These are phyloP conservation scores for Cryptococcus sp. DNA, from an alignment of 1,284 basidiomycete genomes.

Conservation along the genomic window DNA sequence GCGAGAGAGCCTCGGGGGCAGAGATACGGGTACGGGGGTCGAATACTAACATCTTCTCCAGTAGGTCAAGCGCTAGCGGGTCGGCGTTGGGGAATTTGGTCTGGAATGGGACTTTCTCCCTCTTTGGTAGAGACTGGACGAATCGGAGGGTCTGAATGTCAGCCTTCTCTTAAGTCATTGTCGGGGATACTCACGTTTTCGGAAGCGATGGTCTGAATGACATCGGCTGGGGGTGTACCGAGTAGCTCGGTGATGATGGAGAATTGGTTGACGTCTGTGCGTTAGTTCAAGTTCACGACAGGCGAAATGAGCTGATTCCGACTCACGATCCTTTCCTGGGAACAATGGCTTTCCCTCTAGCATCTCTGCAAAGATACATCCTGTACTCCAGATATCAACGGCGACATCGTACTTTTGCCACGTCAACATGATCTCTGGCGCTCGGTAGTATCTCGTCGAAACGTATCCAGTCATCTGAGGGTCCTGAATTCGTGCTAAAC, in stretches of 20 bases:
- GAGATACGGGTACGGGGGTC: constrained; percentile 96
- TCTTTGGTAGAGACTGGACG: constrained; percentile 94
- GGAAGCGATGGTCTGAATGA: constrained; percentile 96
- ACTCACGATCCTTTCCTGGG: constrained; percentile 87
- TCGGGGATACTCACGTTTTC: constrained; percentile 70
- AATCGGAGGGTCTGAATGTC: constrained; percentile 87
- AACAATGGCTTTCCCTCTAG: constrained; percentile 97
- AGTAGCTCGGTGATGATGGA: constrained; percentile 98
- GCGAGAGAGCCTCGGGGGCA: constrained; percentile 82
- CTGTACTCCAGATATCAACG: constrained; percentile 98
- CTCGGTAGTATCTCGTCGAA: constrained; percentile 97
- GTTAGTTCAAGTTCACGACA: not conserved
- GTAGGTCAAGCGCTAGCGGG: constrained; percentile 84
- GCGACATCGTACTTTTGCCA: constrained; percentile 99
- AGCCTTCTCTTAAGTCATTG: not conserved
- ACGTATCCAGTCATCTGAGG: constrained; percentile 99
- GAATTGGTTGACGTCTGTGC: constrained; percentile 94
- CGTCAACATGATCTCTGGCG: constrained; percentile 99
- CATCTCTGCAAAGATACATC: constrained; percentile 99
- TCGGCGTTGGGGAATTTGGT: constrained; percentile 90
- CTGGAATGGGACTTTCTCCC: constrained; percentile 89
- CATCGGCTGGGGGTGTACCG: constrained; percentile 97
- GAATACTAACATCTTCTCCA: constrained; percentile 99
- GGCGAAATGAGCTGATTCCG: too few relatives aligned
- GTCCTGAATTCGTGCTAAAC: constrained; percentile 82